A percentile compares a stretch with the other conserved stretches of the same genome.
Conservation (phyloP, 257 asterid genomes). For the Solanum boliviense region DNA sequence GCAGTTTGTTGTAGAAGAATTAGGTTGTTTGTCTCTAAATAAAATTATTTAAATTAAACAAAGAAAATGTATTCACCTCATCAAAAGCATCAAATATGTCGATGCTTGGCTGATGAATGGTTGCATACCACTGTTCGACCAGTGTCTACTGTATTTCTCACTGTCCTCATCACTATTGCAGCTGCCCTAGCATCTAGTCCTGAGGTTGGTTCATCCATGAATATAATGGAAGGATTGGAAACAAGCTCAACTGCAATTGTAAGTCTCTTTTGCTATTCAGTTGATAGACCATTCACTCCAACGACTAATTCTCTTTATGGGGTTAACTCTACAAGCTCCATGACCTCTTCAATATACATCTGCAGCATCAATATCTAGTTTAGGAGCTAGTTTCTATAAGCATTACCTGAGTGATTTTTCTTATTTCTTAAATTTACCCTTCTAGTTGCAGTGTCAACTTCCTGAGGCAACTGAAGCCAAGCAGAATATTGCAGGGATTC, state of each 20-base stretch:
- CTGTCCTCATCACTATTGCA: conserved; percentile 54
- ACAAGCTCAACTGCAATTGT: conserved; percentile 64
- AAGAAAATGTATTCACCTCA: conserved; percentile 21
- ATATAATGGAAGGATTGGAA: conserved; percentile 47
- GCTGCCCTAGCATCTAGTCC: conserved; percentile 59
- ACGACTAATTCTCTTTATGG: conserved; percentile 30
- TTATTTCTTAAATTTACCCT: conserved; percentile 10
- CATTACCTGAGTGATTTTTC: neutral
- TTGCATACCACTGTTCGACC: conserved; percentile 56
- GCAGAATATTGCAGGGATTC: conserved; percentile 44
- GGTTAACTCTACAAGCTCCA: conserved; percentile 55
- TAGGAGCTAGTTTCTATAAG: neutral
- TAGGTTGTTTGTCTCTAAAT: neutral
- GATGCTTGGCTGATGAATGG: conserved; percentile 60
- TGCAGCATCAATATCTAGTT: conserved; percentile 4
- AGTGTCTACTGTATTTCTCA: conserved; percentile 49
- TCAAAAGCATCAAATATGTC: conserved; percentile 62
- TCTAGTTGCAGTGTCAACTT: conserved; percentile 32
- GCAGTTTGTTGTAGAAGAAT: neutral
- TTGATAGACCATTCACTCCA: conserved; percentile 41
- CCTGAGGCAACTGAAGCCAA: conserved; percentile 36
- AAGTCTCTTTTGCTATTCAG: conserved; percentile 51
- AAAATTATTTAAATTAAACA: neutral
- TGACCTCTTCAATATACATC: conserved; percentile 47
- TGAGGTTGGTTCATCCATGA: conserved; percentile 60